phyloP scores from a whole-genome alignment of 495 filamentous ascomycete genomes.

The Penicillium ochrochloron region DNA sequence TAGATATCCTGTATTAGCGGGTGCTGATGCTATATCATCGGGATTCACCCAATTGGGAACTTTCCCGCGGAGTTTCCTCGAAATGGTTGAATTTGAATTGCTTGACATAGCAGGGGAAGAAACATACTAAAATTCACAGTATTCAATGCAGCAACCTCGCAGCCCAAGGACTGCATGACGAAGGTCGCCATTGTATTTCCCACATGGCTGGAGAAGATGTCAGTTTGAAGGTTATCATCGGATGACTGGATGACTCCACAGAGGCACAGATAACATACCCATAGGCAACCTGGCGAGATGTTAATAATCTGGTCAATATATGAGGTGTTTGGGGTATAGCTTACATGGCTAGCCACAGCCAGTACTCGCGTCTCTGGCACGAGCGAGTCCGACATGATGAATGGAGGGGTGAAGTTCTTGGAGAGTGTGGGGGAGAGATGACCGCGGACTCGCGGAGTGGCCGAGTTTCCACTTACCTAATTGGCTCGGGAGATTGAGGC shows the following conservation, averaged over 20 bases:
- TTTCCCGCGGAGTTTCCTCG: not conserved
- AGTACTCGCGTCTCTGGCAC: slow-evolving; percentile 88
- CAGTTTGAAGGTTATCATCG: slow-evolving; percentile 21
- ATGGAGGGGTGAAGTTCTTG: slow-evolving; percentile 8
- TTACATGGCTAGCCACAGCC: slow-evolving; percentile 97
- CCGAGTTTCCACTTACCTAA: slow-evolving; percentile 30
- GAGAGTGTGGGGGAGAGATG: slow-evolving; percentile 16
- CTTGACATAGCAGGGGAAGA: not conserved
- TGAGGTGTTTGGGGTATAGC: slow-evolving; percentile 33
- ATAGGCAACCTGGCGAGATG: slow-evolving; percentile 66
- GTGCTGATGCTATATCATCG: not conserved
- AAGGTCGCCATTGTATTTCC: slow-evolving; percentile 95
- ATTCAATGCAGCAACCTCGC: slow-evolving; percentile 90
- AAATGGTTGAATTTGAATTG: not conserved
- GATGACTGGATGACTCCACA: slow-evolving; percentile 12
- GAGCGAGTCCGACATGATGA: slow-evolving; percentile 43
- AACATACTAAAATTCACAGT: slow-evolving; percentile 90
- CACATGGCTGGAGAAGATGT: slow-evolving; percentile 70
- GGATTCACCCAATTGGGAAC: not conserved
- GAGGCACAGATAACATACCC: slow-evolving; percentile 59
- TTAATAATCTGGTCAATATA: not conserved
- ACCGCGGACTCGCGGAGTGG: not conserved
- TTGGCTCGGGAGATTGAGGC: slow-evolving; percentile 21
- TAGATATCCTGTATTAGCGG: slow-evolving; percentile 36
- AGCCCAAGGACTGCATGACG: slow-evolving; percentile 88